Evolutionary conservation across 164 flowering plant genomes (phyloP), one percentile per base, ranked within the genome.

Genomic region (Pachysandra terminalis): DNA sequence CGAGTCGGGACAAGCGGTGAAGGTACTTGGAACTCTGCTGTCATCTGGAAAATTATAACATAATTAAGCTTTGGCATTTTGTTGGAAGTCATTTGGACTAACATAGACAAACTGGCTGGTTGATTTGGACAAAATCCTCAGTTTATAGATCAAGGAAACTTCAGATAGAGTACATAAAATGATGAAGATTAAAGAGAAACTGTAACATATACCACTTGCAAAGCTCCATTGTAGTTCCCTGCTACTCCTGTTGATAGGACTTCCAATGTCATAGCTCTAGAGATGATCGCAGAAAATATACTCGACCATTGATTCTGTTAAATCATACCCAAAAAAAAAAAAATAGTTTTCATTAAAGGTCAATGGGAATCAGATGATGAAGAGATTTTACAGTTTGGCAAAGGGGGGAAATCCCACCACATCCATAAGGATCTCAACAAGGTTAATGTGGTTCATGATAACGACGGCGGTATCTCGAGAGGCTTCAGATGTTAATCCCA

Each of bases 11-110:
- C 97, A 0, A 93, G 85, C 1, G 98, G 98, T 1, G 97, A 84
- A 17, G 95, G 92, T 23, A 89, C 93, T 64, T 93, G 98, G 67
- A 90, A 86, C 74, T 93, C 97, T n/a, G 96, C 96, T 64, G 86
- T 80, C 90, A 93, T 90, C 98, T 93, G 79, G 21, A 68, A 28
- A 71, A 35, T 40, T 6, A 15, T 15, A 12, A 23, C 2, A 15
- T 45, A 10, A 10, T 5, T 40, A 65, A 9, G 24, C 32, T 35
- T 56, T 56, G 52, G 49, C 19, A 32, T n/a, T 32, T 23, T 19
- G 15, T 14, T 22, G 19, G 55, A 45, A n/a, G n/a, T n/a, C n/a
- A n/a, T n/a, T 15, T 23, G 1, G 40, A 65, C 24, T 51, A 65
- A 26, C n/a, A 60, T 27, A 19, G 2, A 60, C 28, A 60, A 7